A percentile compares a stretch with the other conserved stretches of the same genome.
phyloP scores from a whole-genome alignment of 208 protist genomes.

The Trichomonas tenax region DNA sequence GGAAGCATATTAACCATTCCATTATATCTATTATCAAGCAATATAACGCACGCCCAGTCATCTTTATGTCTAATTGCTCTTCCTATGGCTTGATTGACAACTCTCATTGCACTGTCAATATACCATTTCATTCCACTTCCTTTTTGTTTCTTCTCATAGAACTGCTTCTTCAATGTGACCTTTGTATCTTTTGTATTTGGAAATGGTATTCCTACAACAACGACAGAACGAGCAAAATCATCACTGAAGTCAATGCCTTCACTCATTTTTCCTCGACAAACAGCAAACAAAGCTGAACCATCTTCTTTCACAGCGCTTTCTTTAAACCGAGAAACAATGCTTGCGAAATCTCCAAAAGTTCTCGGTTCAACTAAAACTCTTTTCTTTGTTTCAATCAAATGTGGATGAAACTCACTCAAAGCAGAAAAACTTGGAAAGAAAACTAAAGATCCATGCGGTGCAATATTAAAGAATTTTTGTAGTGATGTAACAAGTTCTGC shows the following conservation, averaged over 20 bases:
- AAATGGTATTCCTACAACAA: conserved; percentile 33
- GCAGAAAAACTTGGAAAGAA: not conserved
- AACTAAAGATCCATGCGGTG: not conserved
- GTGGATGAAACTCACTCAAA: not conserved
- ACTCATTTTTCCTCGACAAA: conserved; percentile 35
- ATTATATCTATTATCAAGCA: conserved; percentile 36
- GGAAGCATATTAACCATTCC: not conserved
- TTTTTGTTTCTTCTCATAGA: conserved; percentile 16
- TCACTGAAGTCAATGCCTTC: conserved; percentile 41
- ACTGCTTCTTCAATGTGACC: conserved; percentile 21
- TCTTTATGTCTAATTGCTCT: conserved; percentile 38
- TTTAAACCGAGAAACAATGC: not conserved
- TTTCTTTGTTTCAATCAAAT: not conserved
- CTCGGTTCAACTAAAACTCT: not conserved
- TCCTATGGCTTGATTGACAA: conserved; percentile 45
- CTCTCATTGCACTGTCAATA: conserved; percentile 31
- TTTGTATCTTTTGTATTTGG: not conserved
- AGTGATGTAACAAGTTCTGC: not conserved
- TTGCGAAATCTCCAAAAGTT: not conserved
- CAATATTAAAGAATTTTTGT: not conserved
- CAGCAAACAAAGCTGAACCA: conserved; percentile 27
- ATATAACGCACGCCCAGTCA: conserved; percentile 38
- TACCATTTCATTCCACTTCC: conserved; percentile 38
- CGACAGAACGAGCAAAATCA: conserved; percentile 16
- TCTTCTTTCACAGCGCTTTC: not conserved